These are phyloP conservation scores for Lactarius quietus DNA, from an alignment of 768 basidiomycete genomes.

Conservation along the genomic window DNA sequence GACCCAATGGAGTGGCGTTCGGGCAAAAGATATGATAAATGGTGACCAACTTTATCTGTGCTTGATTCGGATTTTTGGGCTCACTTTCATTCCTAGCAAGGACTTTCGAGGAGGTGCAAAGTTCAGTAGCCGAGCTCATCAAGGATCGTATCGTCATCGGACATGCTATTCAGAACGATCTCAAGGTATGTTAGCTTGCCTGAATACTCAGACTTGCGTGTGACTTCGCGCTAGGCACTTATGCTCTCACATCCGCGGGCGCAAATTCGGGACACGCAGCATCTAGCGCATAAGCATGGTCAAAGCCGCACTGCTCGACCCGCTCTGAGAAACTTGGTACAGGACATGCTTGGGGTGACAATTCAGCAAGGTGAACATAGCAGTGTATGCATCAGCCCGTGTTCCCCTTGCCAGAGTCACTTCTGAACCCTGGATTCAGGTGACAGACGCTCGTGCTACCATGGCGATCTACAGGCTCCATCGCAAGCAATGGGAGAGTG, in stretches of 20 bases:
- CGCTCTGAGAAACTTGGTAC: slow-evolving; percentile 74
- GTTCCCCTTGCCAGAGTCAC: neutral
- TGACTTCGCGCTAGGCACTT: slow-evolving; percentile 44
- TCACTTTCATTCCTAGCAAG: slow-evolving; percentile 48
- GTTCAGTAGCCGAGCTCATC: slow-evolving; percentile 68
- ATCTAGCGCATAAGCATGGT: slow-evolving; percentile 54
- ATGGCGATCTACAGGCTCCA: slow-evolving; percentile 91
- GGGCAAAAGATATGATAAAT: slow-evolving; percentile 66
- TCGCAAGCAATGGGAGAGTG: slow-evolving; percentile 74
- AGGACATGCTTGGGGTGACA: slow-evolving; percentile 69
- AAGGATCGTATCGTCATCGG: slow-evolving; percentile 81
- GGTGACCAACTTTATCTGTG: slow-evolving; percentile 40
- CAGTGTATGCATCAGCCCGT: slow-evolving; percentile 54
- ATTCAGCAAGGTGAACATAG: slow-evolving; percentile 91
- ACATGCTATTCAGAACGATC: slow-evolving; percentile 88
- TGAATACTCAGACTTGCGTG: slow-evolving; percentile 2
- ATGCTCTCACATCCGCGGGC: slow-evolving; percentile 67
- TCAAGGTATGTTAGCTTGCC: slow-evolving; percentile 54
- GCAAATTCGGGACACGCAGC: slow-evolving; percentile 67
- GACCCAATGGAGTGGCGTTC: slow-evolving; percentile 84
- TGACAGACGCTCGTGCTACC: slow-evolving; percentile 89
- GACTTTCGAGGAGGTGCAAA: slow-evolving; percentile 75
- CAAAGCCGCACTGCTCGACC: slow-evolving; percentile 61
- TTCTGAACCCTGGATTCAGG: slow-evolving; percentile 41
- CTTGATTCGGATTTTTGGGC: neutral